Conservation (phyloP, 2,329 filamentous ascomycete species). For the Exserohilum turcica region DNA sequence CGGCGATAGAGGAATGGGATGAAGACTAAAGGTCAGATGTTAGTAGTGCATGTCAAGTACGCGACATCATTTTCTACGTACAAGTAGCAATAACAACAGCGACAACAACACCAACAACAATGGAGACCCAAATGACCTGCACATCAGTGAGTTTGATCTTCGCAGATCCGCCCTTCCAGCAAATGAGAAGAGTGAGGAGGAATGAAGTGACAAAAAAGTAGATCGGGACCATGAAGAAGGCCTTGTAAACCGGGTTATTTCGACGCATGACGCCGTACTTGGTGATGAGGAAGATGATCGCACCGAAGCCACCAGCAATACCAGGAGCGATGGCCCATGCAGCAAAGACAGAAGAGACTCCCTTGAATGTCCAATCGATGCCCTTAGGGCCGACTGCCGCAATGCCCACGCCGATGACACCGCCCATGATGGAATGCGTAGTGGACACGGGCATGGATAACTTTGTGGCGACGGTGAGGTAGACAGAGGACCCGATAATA, state of each 20-base stretch:
- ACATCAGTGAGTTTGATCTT: slow-evolving; percentile 56
- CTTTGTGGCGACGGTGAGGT: slow-evolving; percentile 59
- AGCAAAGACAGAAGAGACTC: slow-evolving; percentile 63
- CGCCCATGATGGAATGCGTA: slow-evolving; percentile 55
- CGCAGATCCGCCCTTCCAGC: slow-evolving; percentile 54
- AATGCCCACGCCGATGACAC: slow-evolving; percentile 53
- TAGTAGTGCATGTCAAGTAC: not conserved
- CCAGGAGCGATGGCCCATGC: slow-evolving; percentile 66
- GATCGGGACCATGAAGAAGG: slow-evolving; percentile 55
- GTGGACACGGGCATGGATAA: slow-evolving; percentile 61
- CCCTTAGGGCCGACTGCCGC: slow-evolving; percentile 59
- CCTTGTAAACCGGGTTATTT: slow-evolving; percentile 59
- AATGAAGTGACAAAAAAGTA: slow-evolving; percentile 63
- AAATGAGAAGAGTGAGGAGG: slow-evolving; percentile 55
- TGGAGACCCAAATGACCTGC: slow-evolving; percentile 59
- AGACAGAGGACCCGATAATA: slow-evolving; percentile 57
- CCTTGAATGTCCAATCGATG: slow-evolving; percentile 62
- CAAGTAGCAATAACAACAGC: slow-evolving; percentile 56
- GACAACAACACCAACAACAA: slow-evolving; percentile 59
- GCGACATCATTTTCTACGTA: not conserved
- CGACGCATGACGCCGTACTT: slow-evolving; percentile 63
- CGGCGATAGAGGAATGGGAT: slow-evolving; percentile 64
- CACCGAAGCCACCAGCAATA: slow-evolving; percentile 59
- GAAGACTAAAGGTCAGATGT: slow-evolving; percentile 48
- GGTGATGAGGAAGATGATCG: slow-evolving; percentile 61